Evolutionary conservation across 75 land plant species (phyloP).

Genomic region (Adiantum capillusveneris): DNA sequence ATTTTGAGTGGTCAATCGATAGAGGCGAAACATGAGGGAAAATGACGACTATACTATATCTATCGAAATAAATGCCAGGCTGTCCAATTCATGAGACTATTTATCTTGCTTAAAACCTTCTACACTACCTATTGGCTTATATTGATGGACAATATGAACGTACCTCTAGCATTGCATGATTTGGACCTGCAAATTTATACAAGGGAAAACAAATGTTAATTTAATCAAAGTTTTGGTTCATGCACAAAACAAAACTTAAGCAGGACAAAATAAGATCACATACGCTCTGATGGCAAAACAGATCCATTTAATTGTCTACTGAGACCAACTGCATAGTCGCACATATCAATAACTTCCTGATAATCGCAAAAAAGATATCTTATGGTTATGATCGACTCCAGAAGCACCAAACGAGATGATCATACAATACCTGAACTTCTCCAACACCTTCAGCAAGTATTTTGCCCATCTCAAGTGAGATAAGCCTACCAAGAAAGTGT

Average conservation of each 20-base stretch:
- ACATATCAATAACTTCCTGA: conserved; percentile 99
- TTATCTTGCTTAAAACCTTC: too few relatives aligned
- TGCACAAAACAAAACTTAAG: not conserved
- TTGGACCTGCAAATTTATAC: conserved; percentile 56
- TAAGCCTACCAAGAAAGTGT: conserved; percentile 66
- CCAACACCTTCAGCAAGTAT: conserved; percentile 94
- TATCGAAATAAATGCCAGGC: too few relatives aligned
- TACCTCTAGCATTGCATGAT: conserved; percentile 93
- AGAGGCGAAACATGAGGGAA: too few relatives aligned
- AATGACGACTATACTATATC: too few relatives aligned
- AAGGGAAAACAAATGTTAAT: too few relatives aligned
- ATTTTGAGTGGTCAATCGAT: too few relatives aligned
- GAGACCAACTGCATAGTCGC: conserved; percentile 93
- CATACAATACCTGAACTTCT: conserved; percentile 74
- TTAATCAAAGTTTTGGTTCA: too few relatives aligned
- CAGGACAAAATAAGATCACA: not conserved
- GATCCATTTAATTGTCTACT: conserved; percentile 92
- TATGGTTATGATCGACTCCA: not conserved
- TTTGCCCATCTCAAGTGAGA: conserved; percentile 97
- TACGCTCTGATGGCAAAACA: conserved; percentile 92
- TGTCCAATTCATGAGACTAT: too few relatives aligned
- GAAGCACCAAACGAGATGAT: not conserved
- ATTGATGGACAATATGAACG: too few relatives aligned
- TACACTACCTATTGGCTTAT: too few relatives aligned
- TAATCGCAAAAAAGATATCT: conserved; percentile 1